Conservation (phyloP, 2,329 filamentous ascomycete species). For the Pseudogymnoascus sp. region DNA sequence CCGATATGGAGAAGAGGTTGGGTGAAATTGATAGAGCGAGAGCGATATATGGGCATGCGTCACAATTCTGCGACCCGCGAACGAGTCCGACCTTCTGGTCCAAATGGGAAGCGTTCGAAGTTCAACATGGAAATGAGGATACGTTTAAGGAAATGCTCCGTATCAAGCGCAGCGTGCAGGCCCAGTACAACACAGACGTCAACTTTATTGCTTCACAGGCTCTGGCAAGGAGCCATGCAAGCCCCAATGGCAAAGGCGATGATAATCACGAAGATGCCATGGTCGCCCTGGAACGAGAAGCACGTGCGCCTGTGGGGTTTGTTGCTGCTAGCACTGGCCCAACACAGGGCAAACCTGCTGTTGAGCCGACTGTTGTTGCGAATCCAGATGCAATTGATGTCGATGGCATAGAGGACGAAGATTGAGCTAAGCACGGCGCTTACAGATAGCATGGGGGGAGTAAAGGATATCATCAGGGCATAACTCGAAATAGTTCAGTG, state of each 20-base stretch:
- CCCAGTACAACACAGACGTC: constrained; percentile 97
- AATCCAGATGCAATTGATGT: constrained; percentile 85
- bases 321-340: constrained; percentile 70
- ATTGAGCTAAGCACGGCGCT: not conserved
- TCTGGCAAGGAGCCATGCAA: constrained; percentile 67
- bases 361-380: constrained; percentile 37
- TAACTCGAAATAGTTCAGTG: constrained; percentile 10
- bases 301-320: constrained; percentile 82
- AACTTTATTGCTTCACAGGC: constrained; percentile 97
- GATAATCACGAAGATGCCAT: constrained; percentile 62
- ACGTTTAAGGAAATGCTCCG: constrained; percentile 99
- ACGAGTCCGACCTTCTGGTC: constrained; percentile 87
- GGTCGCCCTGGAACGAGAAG: constrained; percentile 79
- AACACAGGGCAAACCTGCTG: constrained; percentile 43
- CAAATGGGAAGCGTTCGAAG: constrained; percentile 96
- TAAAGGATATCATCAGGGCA: constrained; percentile 2
- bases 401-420: constrained; percentile 54
- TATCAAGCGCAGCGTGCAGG: constrained; percentile 94
- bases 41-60: constrained; percentile 93
- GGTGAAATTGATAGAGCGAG: constrained; percentile 92
- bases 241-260: constrained; percentile 36
- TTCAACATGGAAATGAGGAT: constrained; percentile 96
- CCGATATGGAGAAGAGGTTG: constrained; percentile 86
- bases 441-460: not conserved
- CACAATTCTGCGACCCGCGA: constrained; percentile 92